phyloP scores from a whole-genome alignment of 768 basidiomycete genomes.

The Tulasnella sp. region DNA sequence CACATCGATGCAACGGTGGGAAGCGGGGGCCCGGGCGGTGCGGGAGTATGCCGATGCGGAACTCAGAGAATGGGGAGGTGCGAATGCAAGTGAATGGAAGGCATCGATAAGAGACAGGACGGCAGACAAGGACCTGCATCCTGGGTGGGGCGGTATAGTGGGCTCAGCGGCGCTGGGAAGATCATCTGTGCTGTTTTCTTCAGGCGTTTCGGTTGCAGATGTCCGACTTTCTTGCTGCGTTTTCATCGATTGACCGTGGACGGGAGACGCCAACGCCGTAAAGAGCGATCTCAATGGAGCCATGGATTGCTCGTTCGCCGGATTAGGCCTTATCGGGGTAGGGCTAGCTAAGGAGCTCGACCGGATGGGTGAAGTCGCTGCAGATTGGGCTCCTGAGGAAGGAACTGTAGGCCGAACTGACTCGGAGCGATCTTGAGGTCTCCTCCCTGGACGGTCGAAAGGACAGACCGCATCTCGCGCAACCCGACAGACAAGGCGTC shows the following conservation, averaged over 20 bases:
- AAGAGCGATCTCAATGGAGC: slow-evolving; percentile 1
- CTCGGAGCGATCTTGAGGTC: not conserved
- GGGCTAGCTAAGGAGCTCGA: not conserved
- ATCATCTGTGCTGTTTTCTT: not conserved
- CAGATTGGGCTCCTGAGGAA: not conserved
- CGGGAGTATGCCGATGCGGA: slow-evolving; percentile 17
- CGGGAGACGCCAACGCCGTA: not conserved
- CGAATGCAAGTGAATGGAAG: slow-evolving; percentile 35
- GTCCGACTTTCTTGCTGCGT: not conserved
- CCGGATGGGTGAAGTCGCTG: slow-evolving; percentile 6
- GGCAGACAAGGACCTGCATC: slow-evolving; percentile 23
- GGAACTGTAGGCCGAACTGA: not conserved
- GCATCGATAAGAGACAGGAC: slow-evolving; percentile 32
- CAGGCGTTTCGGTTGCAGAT: not conserved
- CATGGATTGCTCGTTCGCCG: not conserved
- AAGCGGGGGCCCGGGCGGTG: slow-evolving; percentile 30
- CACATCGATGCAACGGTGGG: slow-evolving; percentile 32
- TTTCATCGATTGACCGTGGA: not conserved
- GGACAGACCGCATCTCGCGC: slow-evolving; percentile 10
- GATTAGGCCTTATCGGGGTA: not conserved
- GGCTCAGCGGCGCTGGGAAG: not conserved
- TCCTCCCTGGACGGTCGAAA: not conserved
- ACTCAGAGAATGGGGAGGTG: slow-evolving; percentile 28
- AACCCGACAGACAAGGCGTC: not conserved
- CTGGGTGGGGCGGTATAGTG: not conserved